Base-by-base conservation (phyloP, 495 filamentous ascomycete genomes). In the Tuber calosporum region DNA sequence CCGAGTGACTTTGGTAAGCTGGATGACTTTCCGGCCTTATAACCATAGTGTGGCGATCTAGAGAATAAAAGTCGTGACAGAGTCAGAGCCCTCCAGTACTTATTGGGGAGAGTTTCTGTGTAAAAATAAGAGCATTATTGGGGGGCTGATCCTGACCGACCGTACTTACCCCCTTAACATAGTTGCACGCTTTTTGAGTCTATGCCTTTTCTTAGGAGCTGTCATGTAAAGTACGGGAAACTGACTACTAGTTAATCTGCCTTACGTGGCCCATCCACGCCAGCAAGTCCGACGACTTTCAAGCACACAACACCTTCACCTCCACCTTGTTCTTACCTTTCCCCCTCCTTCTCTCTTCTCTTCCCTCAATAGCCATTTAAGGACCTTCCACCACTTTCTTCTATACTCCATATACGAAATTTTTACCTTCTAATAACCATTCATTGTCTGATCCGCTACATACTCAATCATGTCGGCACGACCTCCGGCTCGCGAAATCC, bases 211-310 rank as follows among this genome's bases (percentile, higher is more conserved):
- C 48, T 1, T n/a, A 26, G 48, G 48, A 7, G 26, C 53, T 34
- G 53, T 62, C 13, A 4, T 13, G 3, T 34, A 34, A 15, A 30
- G 30, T 62, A 62, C 26, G 53, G 53, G 53, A 26, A 62, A 34
- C 53, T 17, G 11, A 34, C 26, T 17, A 62, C 26, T 34, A 5
- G 26, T 69, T 22, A n/a, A 37, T 15, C 22, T 34, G 11, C 17
- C 30, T 69, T 69, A 69, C 73, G 48, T 34, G 37, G 70, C 71
- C 22, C 26, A 15, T 42, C 37, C n/a, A 30, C 13, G 34, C 22
- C 7, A 19, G 67, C 26, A 34, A 4, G 26, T 62, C 30, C 26
- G 53, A 34, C 17, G 26, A 34, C 53, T 34, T 34, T 30, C 30
- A 58, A 58, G n/a, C n/a, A 58, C n/a, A 58, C 48, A 26, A 11